Conservation (phyloP, 2,329 filamentous ascomycete genomes). For the Arthroderma uncinatum region DNA sequence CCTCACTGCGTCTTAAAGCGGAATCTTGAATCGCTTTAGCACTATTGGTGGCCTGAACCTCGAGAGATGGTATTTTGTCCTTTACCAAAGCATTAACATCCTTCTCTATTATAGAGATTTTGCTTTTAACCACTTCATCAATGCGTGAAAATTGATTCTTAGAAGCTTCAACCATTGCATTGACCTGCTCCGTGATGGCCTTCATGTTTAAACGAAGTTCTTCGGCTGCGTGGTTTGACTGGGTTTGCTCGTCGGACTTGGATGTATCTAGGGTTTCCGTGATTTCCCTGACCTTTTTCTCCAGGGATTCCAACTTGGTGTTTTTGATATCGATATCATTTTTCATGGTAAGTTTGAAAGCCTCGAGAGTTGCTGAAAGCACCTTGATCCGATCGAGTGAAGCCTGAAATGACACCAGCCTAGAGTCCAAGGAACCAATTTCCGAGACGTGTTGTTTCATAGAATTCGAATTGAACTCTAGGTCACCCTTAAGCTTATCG, state of each 20-base stretch:
- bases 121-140: not conserved
- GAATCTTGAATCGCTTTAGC: not conserved
- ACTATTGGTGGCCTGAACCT: not conserved
- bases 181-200: not conserved
- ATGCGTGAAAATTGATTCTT: not conserved
- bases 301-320: not conserved
- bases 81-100: not conserved
- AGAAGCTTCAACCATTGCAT: not conserved
- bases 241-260: not conserved
- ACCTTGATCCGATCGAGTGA: not conserved
- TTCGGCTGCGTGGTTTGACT: not conserved
- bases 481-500: not conserved
- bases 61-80: not conserved
- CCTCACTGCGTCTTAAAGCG: too few species aligned
- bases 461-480: not conserved
- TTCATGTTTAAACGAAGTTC: not conserved
- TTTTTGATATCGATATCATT: not conserved
- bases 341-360: not conserved
- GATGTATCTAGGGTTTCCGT: not conserved
- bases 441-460: not conserved
- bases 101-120: not conserved
- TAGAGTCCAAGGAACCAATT: not conserved
- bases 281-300: not conserved
- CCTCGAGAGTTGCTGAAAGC: not conserved
- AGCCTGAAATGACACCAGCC: not conserved